phyloP scores from a whole-genome alignment of 2,329 filamentous ascomycete species.

The Didymella sp. region DNA sequence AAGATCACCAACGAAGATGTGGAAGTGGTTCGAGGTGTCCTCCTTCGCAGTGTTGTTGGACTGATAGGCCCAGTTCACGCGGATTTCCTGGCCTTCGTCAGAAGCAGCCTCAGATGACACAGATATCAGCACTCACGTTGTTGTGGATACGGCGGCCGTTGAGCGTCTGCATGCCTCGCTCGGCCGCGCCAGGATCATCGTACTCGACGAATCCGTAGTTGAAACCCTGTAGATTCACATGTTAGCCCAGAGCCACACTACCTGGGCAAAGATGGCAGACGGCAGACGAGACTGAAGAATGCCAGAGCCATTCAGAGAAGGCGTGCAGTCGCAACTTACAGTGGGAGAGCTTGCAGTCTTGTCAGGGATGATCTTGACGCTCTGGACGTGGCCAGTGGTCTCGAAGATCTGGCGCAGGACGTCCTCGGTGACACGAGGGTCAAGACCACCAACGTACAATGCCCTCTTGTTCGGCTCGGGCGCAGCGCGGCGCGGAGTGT shows the following conservation, averaged over 20 bases:
- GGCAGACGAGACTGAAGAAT: conserved; percentile 1
- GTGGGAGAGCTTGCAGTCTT: conserved; percentile 81
- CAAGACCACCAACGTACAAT: conserved; percentile 92
- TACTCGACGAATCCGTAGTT: conserved; percentile 99
- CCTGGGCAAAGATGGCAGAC: neutral
- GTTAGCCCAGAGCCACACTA: conserved; percentile 21
- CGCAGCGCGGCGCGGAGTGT: conserved; percentile 80
- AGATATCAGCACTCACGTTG: conserved; percentile 68
- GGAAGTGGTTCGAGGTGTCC: conserved; percentile 97
- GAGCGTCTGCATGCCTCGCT: conserved; percentile 95
- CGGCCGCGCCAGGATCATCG: conserved; percentile 94
- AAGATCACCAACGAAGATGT: conserved; percentile 97
- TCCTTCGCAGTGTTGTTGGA: conserved; percentile 94
- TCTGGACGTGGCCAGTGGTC: conserved; percentile 97
- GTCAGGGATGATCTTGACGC: conserved; percentile 99
- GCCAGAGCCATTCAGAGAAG: neutral
- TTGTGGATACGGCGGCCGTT: conserved; percentile 96
- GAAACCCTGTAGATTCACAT: conserved; percentile 72
- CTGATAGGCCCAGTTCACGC: conserved; percentile 99
- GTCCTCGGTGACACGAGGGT: conserved; percentile 94
- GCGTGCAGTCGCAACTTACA: conserved; percentile 23
- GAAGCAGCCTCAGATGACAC: conserved; percentile 12
- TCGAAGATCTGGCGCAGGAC: conserved; percentile 98
- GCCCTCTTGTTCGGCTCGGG: conserved; percentile 99
- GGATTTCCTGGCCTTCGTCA: conserved; percentile 76